Conservation (phyloP, 495 filamentous ascomycete genomes). For the Chlorociboria aeruginascens region DNA sequence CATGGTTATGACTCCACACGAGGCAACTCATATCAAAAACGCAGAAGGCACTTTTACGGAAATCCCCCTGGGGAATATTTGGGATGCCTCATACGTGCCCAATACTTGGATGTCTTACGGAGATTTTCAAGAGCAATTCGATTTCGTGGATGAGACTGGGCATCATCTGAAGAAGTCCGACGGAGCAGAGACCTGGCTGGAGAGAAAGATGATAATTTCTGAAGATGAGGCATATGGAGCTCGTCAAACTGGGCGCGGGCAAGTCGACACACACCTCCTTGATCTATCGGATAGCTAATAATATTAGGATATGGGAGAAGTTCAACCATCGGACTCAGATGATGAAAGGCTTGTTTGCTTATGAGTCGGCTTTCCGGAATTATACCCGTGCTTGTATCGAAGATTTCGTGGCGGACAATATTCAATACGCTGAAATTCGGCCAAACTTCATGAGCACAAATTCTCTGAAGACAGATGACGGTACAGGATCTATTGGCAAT, state of each 20-base stretch:
- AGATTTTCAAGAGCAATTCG: constrained; percentile 12
- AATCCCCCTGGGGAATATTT: constrained; percentile 9
- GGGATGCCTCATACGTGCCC: constrained; percentile 4
- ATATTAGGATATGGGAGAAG: constrained; percentile 37
- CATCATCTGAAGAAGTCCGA: constrained; percentile 1
- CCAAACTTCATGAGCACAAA: constrained; percentile 45
- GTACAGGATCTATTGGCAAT: constrained; percentile 29
- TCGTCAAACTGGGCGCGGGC: constrained; percentile 29
- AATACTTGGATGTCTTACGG: constrained; percentile 17
- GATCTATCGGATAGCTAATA: not conserved
- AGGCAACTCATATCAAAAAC: constrained; percentile 11
- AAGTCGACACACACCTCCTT: constrained; percentile 3
- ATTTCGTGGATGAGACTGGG: constrained; percentile 4
- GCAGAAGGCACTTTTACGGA: constrained; percentile 1
- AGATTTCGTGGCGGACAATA: constrained; percentile 40
- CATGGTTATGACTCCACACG: constrained; percentile 25
- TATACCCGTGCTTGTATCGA: constrained; percentile 35
- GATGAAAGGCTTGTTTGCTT: constrained; percentile 51
- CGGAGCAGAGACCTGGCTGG: constrained; percentile 27
- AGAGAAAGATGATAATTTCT: constrained; percentile 36
- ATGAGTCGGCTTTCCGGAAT: constrained; percentile 34
- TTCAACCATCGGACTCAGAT: constrained; percentile 44
- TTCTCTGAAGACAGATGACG: constrained; percentile 35
- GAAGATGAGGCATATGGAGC: constrained; percentile 32
- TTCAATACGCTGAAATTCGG: constrained; percentile 46